A percentile compares a stretch with the other conserved stretches of the same genome.
phyloP scores from a whole-genome alignment of 495 filamentous ascomycete species.

The Gamarada debralockiae region DNA sequence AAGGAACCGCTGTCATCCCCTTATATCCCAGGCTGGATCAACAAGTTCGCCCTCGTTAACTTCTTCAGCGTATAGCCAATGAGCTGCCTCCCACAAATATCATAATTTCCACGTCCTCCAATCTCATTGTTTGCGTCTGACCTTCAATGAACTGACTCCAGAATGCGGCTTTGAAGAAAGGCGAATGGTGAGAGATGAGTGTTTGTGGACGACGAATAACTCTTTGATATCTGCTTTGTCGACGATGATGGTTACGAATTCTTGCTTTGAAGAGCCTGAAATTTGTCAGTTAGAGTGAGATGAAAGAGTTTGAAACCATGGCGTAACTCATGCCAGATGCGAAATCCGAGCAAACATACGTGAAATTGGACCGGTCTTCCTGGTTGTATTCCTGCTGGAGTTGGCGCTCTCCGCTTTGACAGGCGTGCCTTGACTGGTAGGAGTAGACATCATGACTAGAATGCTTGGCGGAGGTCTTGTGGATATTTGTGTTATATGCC shows the following conservation, averaged over 20 bases:
- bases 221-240: neutral
- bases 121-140: neutral
- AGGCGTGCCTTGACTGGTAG: no score
- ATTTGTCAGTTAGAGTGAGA: neutral
- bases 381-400: neutral
- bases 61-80: conserved; percentile 1
- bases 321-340: neutral
- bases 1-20: no score
- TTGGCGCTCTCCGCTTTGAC: no score
- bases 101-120: neutral
- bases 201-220: neutral
- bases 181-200: neutral
- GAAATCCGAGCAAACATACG: neutral
- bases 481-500: no score
- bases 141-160: neutral
- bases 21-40: no score
- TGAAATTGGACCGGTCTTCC: neutral
- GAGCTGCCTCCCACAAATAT: neutral
- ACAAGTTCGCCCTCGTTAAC: neutral
- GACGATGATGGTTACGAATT: neutral
- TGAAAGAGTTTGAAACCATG: neutral
- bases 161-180: conserved; percentile 4
- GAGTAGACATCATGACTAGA: no score
- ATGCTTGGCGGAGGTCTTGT: no score
- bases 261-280: neutral